These are phyloP conservation scores for Ceratobasidium sp. DNA, from an alignment of 1,284 basidiomycete genomes.

Conservation along the genomic window DNA sequence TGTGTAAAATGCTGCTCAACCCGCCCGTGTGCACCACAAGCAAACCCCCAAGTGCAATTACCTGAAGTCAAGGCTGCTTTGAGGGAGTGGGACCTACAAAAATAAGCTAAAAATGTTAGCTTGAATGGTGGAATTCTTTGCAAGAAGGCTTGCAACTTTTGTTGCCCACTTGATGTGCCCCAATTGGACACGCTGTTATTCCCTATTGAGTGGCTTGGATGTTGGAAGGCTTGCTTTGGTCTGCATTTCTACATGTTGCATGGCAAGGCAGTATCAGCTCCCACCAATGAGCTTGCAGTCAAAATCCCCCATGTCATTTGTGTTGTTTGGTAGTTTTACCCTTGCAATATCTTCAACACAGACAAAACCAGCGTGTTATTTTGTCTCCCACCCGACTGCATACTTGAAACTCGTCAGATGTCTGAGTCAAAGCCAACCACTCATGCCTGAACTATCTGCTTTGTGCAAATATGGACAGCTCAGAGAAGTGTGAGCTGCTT, in stretches of 20 bases:
- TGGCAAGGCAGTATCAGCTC: slow-evolving; percentile 38
- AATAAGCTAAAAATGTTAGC: background rate
- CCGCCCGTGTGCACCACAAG: background rate
- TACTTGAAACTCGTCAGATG: slow-evolving; percentile 44
- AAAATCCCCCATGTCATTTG: slow-evolving; percentile 6
- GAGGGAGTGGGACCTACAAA: slow-evolving; percentile 5
- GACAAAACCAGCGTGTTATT: slow-evolving; percentile 53
- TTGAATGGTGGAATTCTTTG: background rate
- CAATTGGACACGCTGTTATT: background rate
- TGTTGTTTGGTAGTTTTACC: slow-evolving; percentile 36
- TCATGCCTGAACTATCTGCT: slow-evolving; percentile 48
- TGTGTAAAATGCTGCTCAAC: background rate
- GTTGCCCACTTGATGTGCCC: background rate
- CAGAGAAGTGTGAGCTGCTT: slow-evolving; percentile 46
- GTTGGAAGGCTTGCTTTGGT: background rate
- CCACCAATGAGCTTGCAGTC: background rate
- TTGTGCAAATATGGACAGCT: slow-evolving; percentile 49
- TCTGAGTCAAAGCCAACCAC: slow-evolving; percentile 44
- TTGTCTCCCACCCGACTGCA: slow-evolving; percentile 45
- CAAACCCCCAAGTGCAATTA: background rate
- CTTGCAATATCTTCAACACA: slow-evolving; percentile 51
- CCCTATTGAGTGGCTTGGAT: background rate
- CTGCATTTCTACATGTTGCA: slow-evolving; percentile 48
- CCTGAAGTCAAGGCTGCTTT: slow-evolving; percentile 10
- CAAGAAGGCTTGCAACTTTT: slow-evolving; percentile 11